Evolutionary conservation across 495 filamentous ascomycete species (phyloP).

Genomic region (Penicillium alfredii): DNA sequence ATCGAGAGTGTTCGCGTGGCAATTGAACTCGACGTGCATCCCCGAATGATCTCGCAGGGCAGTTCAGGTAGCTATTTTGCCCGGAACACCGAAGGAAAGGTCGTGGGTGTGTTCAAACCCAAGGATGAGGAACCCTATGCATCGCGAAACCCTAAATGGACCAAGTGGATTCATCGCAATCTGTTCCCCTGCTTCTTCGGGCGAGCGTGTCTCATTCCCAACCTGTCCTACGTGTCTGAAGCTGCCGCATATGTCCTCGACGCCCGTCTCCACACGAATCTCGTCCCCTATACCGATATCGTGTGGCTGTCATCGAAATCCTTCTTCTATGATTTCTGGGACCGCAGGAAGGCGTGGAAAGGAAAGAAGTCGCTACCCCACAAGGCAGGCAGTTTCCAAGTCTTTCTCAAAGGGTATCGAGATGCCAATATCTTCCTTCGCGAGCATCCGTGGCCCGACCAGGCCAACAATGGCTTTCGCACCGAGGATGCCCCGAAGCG

Average conservation of each 20-base stretch:
- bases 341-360: conserved; percentile 78
- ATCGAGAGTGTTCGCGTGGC: conserved; percentile 86
- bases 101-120: conserved; percentile 97
- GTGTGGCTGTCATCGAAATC: conserved; percentile 92
- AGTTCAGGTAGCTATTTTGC: conserved; percentile 98
- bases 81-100: conserved; percentile 80
- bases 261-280: conserved; percentile 76
- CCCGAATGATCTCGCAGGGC: conserved; percentile 91
- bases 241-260: conserved; percentile 95
- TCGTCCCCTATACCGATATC: conserved; percentile 95
- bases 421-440: conserved; percentile 93
- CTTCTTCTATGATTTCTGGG: conserved; percentile 98
- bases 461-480: conserved; percentile 69
- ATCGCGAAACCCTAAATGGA: conserved; percentile 88
- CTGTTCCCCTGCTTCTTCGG: conserved; percentile 97
- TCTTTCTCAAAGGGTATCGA: conserved; percentile 93
- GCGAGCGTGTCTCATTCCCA: conserved; percentile 91
- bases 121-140: conserved; percentile 99
- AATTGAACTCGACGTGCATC: conserved; percentile 88
- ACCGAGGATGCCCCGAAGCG: conserved; percentile 64
- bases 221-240: conserved; percentile 98
- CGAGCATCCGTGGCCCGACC: conserved; percentile 97
- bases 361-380: conserved; percentile 82
- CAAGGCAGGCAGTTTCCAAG: conserved; percentile 94
- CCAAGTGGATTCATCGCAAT: conserved; percentile 91